Percentiles rank a stretch among this genome's conserved stretches.
phyloP scores from a whole-genome alignment of 257 asterid species.

The Capsicum chinense region DNA sequence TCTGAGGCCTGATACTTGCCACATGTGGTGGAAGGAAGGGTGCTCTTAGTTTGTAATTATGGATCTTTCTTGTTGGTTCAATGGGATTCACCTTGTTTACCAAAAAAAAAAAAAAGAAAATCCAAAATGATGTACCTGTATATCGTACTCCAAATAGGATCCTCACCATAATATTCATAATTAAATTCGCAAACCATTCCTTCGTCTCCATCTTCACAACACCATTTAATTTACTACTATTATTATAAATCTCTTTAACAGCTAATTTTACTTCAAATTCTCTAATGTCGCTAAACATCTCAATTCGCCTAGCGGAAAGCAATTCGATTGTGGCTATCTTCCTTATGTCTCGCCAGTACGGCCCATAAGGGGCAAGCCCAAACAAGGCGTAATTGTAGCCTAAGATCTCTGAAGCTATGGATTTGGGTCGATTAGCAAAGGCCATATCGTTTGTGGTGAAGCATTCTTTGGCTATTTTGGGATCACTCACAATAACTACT shows the following conservation, averaged over 20 bases:
- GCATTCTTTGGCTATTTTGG: slow-evolving; percentile 35
- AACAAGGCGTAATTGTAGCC: slow-evolving; percentile 40
- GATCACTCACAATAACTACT: slow-evolving; percentile 34
- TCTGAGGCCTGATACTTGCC: no score
- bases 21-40: no score
- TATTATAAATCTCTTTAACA: slow-evolving; percentile 31
- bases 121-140: not conserved
- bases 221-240: not conserved
- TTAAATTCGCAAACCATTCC: slow-evolving; percentile 36
- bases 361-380: slow-evolving; percentile 37
- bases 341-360: slow-evolving; percentile 39
- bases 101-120: no score
- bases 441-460: slow-evolving; percentile 37
- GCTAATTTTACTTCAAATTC: slow-evolving; percentile 37
- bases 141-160: slow-evolving; percentile 40
- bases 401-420: slow-evolving; percentile 23
- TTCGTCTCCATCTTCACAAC: slow-evolving; percentile 34
- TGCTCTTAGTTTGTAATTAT: no score
- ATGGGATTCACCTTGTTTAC: no score
- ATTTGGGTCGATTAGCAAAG: slow-evolving; percentile 33
- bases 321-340: slow-evolving; percentile 35
- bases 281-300: slow-evolving; percentile 31
- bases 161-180: slow-evolving; percentile 36
- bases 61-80: no score
- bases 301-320: slow-evolving; percentile 30